Percentiles rank a stretch among this genome's conserved stretches.
These are phyloP conservation scores for Phoma sp. DNA, from an alignment of 2,329 filamentous ascomycete species.

Conservation along the genomic window DNA sequence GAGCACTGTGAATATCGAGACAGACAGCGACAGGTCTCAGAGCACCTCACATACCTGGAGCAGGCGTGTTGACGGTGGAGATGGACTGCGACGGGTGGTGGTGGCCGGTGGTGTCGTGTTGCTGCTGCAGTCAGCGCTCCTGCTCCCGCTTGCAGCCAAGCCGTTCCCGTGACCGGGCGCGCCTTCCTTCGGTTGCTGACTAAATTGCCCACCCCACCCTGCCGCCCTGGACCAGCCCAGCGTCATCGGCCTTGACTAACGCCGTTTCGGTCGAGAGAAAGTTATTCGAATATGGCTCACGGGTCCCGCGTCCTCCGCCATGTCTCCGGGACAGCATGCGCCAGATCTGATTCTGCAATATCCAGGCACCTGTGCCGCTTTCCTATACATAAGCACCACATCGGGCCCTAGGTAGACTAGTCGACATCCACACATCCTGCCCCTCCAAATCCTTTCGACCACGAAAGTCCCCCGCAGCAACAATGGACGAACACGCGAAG, in stretches of 20 bases:
- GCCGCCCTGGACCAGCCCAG: not conserved
- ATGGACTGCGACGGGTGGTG: slow-evolving; percentile 8
- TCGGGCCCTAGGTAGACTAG: slow-evolving; percentile 2
- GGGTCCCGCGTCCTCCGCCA: slow-evolving; percentile 12
- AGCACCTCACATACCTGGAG: slow-evolving; percentile 16
- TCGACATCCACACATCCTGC: not conserved
- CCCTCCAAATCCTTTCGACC: slow-evolving; percentile 4
- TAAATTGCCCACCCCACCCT: not conserved
- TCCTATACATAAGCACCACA: slow-evolving; percentile 13
- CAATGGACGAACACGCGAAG: slow-evolving; percentile 45
- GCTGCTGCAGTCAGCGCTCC: slow-evolving; percentile 19
- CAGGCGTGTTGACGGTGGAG: slow-evolving; percentile 1
- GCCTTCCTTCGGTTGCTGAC: slow-evolving; percentile 3
- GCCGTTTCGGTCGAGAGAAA: slow-evolving; percentile 24
- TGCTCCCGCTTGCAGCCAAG: slow-evolving; percentile 7
- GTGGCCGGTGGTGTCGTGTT: slow-evolving; percentile 14
- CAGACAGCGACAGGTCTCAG: not conserved
- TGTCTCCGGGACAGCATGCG: slow-evolving; percentile 26
- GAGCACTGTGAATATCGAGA: slow-evolving; percentile 16
- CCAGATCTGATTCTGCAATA: slow-evolving; percentile 14
- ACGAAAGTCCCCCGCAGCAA: slow-evolving; percentile 21
- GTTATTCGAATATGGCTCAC: slow-evolving; percentile 31
- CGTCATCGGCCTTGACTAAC: slow-evolving; percentile 24
- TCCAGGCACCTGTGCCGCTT: slow-evolving; percentile 22
- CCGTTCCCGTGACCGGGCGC: slow-evolving; percentile 10